Evolutionary conservation across 371 early-diverging fungal species (phyloP), one percentile per base, ranked within the genome.

Genomic region (Lichtheimia hyalospora): DNA sequence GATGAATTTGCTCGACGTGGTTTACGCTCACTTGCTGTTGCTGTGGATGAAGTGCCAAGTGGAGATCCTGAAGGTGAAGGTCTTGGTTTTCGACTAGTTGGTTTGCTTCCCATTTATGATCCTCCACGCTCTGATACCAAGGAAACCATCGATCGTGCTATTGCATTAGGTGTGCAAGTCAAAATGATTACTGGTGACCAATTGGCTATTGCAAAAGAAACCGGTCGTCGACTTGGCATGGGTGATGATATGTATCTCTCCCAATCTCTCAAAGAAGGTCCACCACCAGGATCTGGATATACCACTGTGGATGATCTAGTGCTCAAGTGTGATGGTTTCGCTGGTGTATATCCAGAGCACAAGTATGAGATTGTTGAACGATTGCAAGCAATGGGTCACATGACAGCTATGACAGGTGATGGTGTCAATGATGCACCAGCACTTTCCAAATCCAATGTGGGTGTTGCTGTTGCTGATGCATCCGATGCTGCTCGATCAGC

Each of bases 361-460:
- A 96, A 96, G 84, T 85, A 91, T 58, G 91, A 92, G 74, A 92
- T 97, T 77, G 94, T 98, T 48, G 88, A 90, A 69, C 91, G 92
- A 54, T 84, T 97, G 56, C 94, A 96, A 77, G 82, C 84, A 63
- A 76, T 84, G 63, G 89, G 89, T 24, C 87, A 92, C 63, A 83
- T 90, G 75, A 92, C 90, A 53, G 91, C 89, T 51, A 94, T 95
- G 94, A 93, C 94, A 46, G 98, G 99, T 70, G 96, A 96, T 74
- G 96, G 97, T 82, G 95, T 95, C 64, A 97, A 96, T 76, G 99
- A 96, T 77, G 93, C 96, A n/a, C 95, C 94, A 16, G 96, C 97
- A 54, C 88, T 98, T 55, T 85, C 87, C 73, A 89, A 89, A 84
- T 87, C 91, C 67, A 88, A 91, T 60, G 88, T 89, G 49, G 91